Evolutionary conservation across 768 basidiomycete species (phyloP).

Genomic region (Auricularia cornea): DNA sequence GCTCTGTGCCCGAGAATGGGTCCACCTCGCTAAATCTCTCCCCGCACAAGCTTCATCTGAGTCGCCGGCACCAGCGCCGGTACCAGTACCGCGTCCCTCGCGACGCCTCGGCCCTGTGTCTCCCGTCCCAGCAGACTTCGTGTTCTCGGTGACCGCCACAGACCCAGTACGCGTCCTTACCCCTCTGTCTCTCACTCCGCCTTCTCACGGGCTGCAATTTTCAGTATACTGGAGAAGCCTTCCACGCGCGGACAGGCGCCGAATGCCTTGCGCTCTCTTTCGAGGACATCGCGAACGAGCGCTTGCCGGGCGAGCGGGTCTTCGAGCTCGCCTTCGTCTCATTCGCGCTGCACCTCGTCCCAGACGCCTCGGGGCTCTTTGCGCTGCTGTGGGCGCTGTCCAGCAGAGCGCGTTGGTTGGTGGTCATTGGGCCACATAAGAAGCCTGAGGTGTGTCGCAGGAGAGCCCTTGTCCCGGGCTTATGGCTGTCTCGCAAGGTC

Average conservation of each 20-base stretch:
- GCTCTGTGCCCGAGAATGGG: conserved; percentile 53
- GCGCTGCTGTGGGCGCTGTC: conserved; percentile 57
- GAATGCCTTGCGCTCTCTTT: conserved; percentile 54
- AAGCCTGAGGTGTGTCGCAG: conserved; percentile 53
- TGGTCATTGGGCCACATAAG: conserved; percentile 68
- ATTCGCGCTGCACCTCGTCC: conserved; percentile 65
- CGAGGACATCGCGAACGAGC: conserved; percentile 50
- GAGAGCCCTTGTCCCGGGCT: neutral
- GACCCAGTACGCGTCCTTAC: conserved; percentile 37
- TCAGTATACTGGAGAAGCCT: conserved; percentile 56
- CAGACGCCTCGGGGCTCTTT: conserved; percentile 52
- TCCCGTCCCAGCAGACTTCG: conserved; percentile 22
- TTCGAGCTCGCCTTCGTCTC: conserved; percentile 65
- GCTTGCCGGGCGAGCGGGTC: conserved; percentile 26
- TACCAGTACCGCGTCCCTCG: conserved; percentile 16
- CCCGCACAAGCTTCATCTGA: conserved; percentile 2
- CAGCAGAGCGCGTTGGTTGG: conserved; percentile 52
- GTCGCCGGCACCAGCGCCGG: conserved; percentile 13
- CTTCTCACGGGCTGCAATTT: too few relatives aligned
- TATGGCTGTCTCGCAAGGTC: conserved; percentile 36
- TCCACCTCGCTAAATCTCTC: conserved; percentile 25
- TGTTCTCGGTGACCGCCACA: conserved; percentile 31
- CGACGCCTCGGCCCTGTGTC: conserved; percentile 28
- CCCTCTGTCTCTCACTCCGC: neutral
- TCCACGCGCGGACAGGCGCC: conserved; percentile 43